Percentiles rank a stretch among this genome's conserved stretches.
Evolutionary conservation across 1,284 basidiomycete genomes (phyloP).

Genomic region (Ganoderma multipileum): DNA sequence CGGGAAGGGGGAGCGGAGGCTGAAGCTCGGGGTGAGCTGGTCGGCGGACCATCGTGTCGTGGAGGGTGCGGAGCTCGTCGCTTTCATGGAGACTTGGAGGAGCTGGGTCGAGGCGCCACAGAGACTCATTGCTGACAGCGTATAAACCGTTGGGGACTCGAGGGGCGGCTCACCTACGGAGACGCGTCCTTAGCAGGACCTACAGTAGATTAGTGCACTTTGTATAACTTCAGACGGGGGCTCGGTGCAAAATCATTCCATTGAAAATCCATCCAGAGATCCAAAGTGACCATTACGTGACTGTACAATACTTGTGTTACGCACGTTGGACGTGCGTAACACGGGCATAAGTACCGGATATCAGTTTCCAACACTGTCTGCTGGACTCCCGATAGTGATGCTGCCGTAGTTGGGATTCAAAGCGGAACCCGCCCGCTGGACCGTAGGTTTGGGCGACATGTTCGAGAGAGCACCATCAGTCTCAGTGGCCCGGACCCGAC

Average conservation of each 20-base stretch:
- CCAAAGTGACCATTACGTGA: neutral
- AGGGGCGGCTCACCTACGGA: slow-evolving; percentile 20
- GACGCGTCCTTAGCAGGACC: neutral
- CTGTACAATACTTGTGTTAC: neutral
- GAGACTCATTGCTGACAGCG: slow-evolving; percentile 70
- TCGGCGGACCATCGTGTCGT: slow-evolving; percentile 92
- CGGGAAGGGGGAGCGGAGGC: slow-evolving; percentile 60
- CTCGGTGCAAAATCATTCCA: neutral
- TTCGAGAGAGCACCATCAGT: slow-evolving; percentile 11
- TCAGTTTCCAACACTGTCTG: neutral
- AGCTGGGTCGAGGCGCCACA: slow-evolving; percentile 83
- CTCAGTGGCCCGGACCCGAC: slow-evolving; percentile 1
- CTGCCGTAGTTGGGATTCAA: slow-evolving; percentile 27
- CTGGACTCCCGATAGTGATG: slow-evolving; percentile 24
- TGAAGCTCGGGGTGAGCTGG: slow-evolving; percentile 85
- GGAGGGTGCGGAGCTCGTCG: slow-evolving; percentile 92
- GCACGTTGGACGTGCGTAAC: neutral
- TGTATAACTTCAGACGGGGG: neutral
- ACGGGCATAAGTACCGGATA: neutral
- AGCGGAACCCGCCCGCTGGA: slow-evolving; percentile 10
- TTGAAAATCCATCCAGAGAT: neutral
- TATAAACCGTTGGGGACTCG: slow-evolving; percentile 46
- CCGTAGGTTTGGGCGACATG: slow-evolving; percentile 1
- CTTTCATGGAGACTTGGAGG: slow-evolving; percentile 92
- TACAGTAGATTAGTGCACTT: slow-evolving; percentile 3